phyloP scores from a whole-genome alignment of 2,329 filamentous ascomycete genomes.

The Pseudophaeomoniella oleicola region DNA sequence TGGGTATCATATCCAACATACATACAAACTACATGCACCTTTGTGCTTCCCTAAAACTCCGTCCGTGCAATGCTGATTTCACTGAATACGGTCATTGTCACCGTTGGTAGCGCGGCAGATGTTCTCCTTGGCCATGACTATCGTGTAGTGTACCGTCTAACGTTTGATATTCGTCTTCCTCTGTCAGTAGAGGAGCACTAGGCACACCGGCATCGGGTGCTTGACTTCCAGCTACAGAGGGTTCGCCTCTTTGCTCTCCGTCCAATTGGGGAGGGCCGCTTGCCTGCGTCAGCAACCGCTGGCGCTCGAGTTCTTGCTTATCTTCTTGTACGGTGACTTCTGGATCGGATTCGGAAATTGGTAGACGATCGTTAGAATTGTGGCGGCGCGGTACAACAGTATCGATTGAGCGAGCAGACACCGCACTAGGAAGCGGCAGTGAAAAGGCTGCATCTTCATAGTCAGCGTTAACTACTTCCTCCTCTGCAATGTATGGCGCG shows the following conservation, averaged over 20 bases:
- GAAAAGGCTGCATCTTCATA: neutral
- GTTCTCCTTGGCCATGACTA: constrained; percentile 21
- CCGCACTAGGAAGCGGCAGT: constrained; percentile 5
- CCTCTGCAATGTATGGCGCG: neutral
- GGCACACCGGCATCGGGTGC: constrained; percentile 18
- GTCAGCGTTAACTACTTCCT: neutral
- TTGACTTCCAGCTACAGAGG: constrained; percentile 6
- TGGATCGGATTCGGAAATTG: constrained; percentile 11
- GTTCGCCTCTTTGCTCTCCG: constrained; percentile 5
- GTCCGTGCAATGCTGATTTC: no score
- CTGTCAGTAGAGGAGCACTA: constrained; percentile 43
- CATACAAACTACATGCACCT: no score
- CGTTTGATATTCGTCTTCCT: constrained; percentile 37
- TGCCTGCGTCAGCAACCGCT: constrained; percentile 46
- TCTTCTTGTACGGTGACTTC: constrained; percentile 44
- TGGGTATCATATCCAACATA: no score
- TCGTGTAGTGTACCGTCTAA: constrained; percentile 18
- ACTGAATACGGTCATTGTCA: no score
- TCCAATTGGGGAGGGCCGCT: constrained; percentile 39
- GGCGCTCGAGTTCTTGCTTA: constrained; percentile 63
- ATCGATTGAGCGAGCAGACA: constrained; percentile 16
- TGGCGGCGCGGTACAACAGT: constrained; percentile 11
- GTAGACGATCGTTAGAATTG: constrained; percentile 7
- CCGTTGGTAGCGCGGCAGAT: constrained; percentile 29
- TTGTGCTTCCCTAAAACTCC: no score